A percentile compares a stretch with the other conserved stretches of the same genome.
These are phyloP conservation scores for Lentinula sp. DNA, from an alignment of 768 basidiomycete species.

Conservation along the genomic window DNA sequence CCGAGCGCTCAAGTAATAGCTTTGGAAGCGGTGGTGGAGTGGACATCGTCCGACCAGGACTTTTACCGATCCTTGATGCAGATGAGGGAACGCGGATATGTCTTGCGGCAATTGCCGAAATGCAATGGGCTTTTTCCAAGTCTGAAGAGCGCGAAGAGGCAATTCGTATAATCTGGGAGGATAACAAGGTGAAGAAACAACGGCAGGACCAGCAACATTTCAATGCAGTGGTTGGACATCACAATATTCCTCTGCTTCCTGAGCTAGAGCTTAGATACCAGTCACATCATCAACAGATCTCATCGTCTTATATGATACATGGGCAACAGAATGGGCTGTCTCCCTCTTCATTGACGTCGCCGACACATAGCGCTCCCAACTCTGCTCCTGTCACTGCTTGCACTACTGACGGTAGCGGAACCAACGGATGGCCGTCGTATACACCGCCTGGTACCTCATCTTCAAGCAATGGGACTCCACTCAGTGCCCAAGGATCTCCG, in stretches of 20 bases:
- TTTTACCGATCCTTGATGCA: constrained; percentile 14
- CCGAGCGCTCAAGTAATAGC: constrained; percentile 18
- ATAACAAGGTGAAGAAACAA: constrained; percentile 27
- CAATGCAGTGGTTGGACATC: neutral
- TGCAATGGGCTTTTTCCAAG: constrained; percentile 78
- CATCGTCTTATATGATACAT: constrained; percentile 15
- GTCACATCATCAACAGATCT: constrained; percentile 16
- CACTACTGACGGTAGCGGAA: constrained; percentile 40
- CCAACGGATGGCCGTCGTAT: constrained; percentile 53
- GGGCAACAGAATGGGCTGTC: constrained; percentile 7
- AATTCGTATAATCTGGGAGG: constrained; percentile 48
- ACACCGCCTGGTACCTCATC: constrained; percentile 56
- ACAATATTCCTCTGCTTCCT: neutral
- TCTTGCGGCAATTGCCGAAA: constrained; percentile 68
- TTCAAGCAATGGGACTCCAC: constrained; percentile 39
- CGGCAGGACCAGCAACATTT: constrained; percentile 9
- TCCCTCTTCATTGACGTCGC: constrained; percentile 7
- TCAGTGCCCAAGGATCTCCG: constrained; percentile 35
- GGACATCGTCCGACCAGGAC: constrained; percentile 3
- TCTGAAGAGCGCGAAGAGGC: constrained; percentile 67
- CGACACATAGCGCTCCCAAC: constrained; percentile 21
- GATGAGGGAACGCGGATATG: constrained; percentile 53
- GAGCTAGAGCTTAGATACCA: constrained; percentile 3
- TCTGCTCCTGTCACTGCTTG: constrained; percentile 49
- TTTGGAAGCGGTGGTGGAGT: constrained; percentile 12